Percentiles rank a stretch among this genome's conserved stretches.
Evolutionary conservation across 73 alveolate species (phyloP).

Genomic region (Symbiodinium pilosum): DNA sequence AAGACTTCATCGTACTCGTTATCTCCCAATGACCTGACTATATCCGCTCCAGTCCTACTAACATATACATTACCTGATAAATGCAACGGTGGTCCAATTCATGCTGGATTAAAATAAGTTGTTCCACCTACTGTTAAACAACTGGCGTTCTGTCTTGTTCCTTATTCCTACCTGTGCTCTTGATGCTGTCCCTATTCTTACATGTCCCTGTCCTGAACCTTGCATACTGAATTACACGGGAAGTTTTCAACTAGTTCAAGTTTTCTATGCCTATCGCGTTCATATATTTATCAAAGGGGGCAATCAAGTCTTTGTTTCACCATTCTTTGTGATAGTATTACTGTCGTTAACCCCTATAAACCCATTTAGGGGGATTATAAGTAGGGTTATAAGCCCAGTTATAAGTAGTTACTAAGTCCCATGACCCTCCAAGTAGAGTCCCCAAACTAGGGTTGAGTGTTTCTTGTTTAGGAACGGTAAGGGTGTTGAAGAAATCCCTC

Average conservation of each 20-base stretch:
- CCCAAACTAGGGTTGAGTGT: background rate
- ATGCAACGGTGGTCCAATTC: background rate
- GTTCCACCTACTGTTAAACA: background rate
- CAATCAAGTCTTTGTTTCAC: too few relatives aligned
- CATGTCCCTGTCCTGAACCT: background rate
- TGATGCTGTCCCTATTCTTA: background rate
- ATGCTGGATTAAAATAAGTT: background rate
- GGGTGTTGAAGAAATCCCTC: too few relatives aligned
- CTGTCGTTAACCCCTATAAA: too few relatives aligned
- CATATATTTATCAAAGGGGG: too few relatives aligned
- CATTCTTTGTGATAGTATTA: too few relatives aligned
- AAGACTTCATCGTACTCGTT: too few relatives aligned
- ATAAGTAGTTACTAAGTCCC: too few relatives aligned
- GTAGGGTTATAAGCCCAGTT: too few relatives aligned
- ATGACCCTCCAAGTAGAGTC: too few relatives aligned
- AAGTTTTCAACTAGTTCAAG: too few relatives aligned
- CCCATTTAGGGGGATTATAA: too few relatives aligned
- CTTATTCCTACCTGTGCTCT: background rate
- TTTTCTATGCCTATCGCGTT: background rate
- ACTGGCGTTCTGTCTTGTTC: background rate
- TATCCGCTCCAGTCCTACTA: background rate
- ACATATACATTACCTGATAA: background rate
- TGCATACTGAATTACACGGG: background rate
- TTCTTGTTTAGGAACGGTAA: background rate
- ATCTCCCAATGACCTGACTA: background rate